Evolutionary conservation across 2,329 filamentous ascomycete genomes (phyloP), one percentile per base, ranked within the genome.

Genomic region (Fusarium cicatricum): DNA sequence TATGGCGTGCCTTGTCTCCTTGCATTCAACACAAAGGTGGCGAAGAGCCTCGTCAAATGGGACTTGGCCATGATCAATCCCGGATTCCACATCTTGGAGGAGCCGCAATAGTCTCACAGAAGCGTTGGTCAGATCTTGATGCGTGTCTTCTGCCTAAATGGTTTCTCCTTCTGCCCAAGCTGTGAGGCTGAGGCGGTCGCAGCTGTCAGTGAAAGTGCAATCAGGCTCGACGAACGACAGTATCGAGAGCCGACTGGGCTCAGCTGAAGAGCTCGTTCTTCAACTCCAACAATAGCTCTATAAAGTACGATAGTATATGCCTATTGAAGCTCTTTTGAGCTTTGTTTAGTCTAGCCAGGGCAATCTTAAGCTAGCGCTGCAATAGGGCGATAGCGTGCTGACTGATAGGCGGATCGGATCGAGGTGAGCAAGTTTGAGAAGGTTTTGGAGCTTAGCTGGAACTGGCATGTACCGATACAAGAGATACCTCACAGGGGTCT

Each of bases 381-480:
- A 33, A 40, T 28, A 40, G 16, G 16, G 37, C 21, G 23, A 41
- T 49, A 40, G 36, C 26, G 45, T 29, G 31, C 47, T 32, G 21
- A 23, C 47, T 32, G 21, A 23, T 23, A 23, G 21, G 21, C 21
- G 21, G 21, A 23, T 4, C 21, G 21, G 21, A 23, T 4, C 21
- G 16, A 40, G 36, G 39, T 80, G 80, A 80, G 80, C 74, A 74
- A 62, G 58, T 82, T 82, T 82, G 80, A 82, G 80, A 78, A 80
- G 72, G 75, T 82, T 82, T 81, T 70, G 66, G 51, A 46, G 8
- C 69, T 44, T 36, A 23, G 21, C 7, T 39, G 15, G 50, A 42
- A 37, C 36, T 12, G 15, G 9, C 12, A 71, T 21, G 76, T 78
- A 78, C 68, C 52, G 52, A 60, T 78, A 78, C 76, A 45, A 66